phyloP scores from a whole-genome alignment of 768 basidiomycete genomes.

The Leccinum pellstonianum region DNA sequence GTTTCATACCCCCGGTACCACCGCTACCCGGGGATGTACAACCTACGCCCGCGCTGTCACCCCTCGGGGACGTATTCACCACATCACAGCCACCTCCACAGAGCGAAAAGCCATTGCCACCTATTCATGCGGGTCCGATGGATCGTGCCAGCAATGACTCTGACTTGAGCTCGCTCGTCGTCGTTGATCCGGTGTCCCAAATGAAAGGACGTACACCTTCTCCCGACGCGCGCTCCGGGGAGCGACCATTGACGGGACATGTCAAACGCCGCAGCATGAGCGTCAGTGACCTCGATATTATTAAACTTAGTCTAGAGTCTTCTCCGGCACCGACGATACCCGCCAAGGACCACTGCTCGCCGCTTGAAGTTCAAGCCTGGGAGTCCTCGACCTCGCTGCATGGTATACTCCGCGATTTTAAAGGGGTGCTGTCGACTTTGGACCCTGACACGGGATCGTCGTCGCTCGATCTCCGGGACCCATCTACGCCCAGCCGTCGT shows the following conservation, averaged over 20 bases:
- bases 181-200: slow-evolving; percentile 49
- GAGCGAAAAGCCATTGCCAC: slow-evolving; percentile 63
- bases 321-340: slow-evolving; percentile 39
- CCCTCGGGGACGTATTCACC: slow-evolving; percentile 53
- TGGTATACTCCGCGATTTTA: slow-evolving; percentile 71
- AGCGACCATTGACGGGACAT: slow-evolving; percentile 25
- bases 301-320: slow-evolving; percentile 41
- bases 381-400: slow-evolving; percentile 45
- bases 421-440: slow-evolving; percentile 66
- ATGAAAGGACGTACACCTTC: slow-evolving; percentile 35
- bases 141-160: slow-evolving; percentile 39
- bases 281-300: slow-evolving; percentile 61
- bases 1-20: slow-evolving; percentile 42
- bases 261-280: slow-evolving; percentile 72
- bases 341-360: slow-evolving; percentile 27
- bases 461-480: slow-evolving; percentile 63
- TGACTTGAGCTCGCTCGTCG: slow-evolving; percentile 57
- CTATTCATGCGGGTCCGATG: slow-evolving; percentile 42
- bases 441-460: slow-evolving; percentile 52
- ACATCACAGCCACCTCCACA: slow-evolving; percentile 34
- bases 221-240: slow-evolving; percentile 32
- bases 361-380: slow-evolving; percentile 36
- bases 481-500: slow-evolving; percentile 55
- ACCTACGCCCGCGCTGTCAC: slow-evolving; percentile 39
- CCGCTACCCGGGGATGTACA: slow-evolving; percentile 48